These are phyloP conservation scores for Backusella parvicylindrica DNA, from an alignment of 192 early-diverging fungal species.

Conservation along the genomic window DNA sequence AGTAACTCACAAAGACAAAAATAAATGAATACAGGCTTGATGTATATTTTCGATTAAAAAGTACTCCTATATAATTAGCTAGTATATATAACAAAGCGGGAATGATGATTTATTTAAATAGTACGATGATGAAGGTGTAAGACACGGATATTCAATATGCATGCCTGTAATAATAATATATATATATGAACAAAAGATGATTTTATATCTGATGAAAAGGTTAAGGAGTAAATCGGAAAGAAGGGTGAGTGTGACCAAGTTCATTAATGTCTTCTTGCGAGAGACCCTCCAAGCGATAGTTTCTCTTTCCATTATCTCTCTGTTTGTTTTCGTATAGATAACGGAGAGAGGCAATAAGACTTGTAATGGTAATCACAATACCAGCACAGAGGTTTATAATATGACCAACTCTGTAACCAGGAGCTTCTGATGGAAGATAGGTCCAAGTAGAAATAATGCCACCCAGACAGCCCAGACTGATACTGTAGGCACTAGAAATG, in stretches of 20 bases:
- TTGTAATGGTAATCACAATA: not conserved
- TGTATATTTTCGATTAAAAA: not conserved
- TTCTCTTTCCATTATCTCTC: not conserved
- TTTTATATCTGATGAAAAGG: not conserved
- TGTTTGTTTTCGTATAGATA: not conserved
- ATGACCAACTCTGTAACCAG: constrained; percentile 7
- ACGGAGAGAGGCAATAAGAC: not conserved
- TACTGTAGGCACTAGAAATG: constrained; percentile 1
- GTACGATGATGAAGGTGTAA: not conserved
- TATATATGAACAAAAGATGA: not conserved
- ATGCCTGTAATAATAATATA: not conserved
- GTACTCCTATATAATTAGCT: not conserved
- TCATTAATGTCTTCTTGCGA: constrained; percentile 9
- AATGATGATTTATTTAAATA: not conserved
- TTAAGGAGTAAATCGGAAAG: constrained; percentile 2
- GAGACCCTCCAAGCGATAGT: not conserved
- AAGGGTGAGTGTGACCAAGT: constrained; percentile 8
- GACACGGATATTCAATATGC: not conserved
- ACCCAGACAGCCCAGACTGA: constrained; percentile 11
- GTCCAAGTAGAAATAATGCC: constrained; percentile 8
- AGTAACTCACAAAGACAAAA: not conserved
- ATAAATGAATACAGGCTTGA: not conserved
- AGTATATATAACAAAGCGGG: not conserved
- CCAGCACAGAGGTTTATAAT: constrained; percentile 11
- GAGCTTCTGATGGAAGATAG: constrained; percentile 7